Percentiles rank a stretch among this genome's conserved stretches.
These are phyloP conservation scores for Lagerstroemia speciosa DNA, from an alignment of 345 rosid species.

Conservation along the genomic window DNA sequence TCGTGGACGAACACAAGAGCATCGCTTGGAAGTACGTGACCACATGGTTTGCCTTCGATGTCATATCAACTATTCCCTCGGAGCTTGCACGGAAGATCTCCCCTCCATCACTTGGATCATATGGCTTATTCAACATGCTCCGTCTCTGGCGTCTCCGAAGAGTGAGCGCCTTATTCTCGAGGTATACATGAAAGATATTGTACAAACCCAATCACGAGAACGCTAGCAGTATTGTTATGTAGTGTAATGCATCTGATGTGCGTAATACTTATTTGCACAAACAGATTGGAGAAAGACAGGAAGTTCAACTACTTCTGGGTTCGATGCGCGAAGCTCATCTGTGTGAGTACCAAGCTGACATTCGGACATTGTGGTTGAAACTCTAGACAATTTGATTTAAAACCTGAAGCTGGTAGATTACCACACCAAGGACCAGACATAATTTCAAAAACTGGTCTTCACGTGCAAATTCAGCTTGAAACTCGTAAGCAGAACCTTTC, in stretches of 20 bases:
- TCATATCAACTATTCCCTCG: slow-evolving; percentile 67
- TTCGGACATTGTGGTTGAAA: not conserved
- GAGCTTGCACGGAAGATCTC: slow-evolving; percentile 57
- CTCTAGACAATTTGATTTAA: not conserved
- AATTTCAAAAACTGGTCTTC: no score
- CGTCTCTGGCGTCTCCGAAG: slow-evolving; percentile 98
- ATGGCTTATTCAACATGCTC: slow-evolving; percentile 83
- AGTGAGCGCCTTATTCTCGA: slow-evolving; percentile 82
- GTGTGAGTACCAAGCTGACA: slow-evolving; percentile 42
- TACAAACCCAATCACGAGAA: not conserved
- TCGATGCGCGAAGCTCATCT: slow-evolving; percentile 82
- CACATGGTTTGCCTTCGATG: slow-evolving; percentile 74
- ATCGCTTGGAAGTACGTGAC: slow-evolving; percentile 73
- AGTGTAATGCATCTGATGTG: not conserved
- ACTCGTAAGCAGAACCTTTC: no score
- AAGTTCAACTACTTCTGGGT: slow-evolving; percentile 90
- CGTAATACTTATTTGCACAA: slow-evolving; percentile 3
- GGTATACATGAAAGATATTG: slow-evolving; percentile 24
- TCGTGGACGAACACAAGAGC: slow-evolving; percentile 54
- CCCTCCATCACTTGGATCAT: slow-evolving; percentile 37
- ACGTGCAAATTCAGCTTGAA: no score
- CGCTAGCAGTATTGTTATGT: not conserved
- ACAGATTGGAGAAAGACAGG: slow-evolving; percentile 90
- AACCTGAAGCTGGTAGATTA: not conserved
- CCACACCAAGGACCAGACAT: not conserved